A percentile compares a stretch with the other conserved stretches of the same genome.
These are phyloP conservation scores for Colletotrichum sp. DNA, from an alignment of 2,329 filamentous ascomycete species.

Conservation along the genomic window DNA sequence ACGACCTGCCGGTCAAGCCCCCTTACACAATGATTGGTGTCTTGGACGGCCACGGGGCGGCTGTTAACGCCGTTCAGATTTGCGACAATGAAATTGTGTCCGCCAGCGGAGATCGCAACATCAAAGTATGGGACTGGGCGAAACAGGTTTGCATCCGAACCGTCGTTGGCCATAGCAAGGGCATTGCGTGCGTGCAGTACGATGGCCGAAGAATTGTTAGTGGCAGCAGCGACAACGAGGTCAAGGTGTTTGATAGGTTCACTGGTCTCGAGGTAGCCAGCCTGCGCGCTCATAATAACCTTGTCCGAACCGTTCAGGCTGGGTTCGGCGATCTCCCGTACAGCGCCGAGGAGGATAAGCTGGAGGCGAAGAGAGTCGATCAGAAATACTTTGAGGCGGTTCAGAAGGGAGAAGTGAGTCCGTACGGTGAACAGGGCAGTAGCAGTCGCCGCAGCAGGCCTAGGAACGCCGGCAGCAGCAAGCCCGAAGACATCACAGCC, in stretches of 20 bases:
- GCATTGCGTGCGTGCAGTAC: conserved; percentile 97
- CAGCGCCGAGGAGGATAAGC: conserved; percentile 74
- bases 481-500: conserved; percentile 77
- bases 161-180: conserved; percentile 87
- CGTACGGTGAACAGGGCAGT: conserved; percentile 17
- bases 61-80: conserved; percentile 96
- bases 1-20: conserved; percentile 58
- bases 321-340: conserved; percentile 90
- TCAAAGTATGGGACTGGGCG: conserved; percentile 94
- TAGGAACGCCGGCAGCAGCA: conserved; percentile 74
- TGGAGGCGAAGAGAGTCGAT: conserved; percentile 76
- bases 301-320: conserved; percentile 94
- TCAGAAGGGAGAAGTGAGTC: conserved; percentile 51
- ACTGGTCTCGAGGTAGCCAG: conserved; percentile 90
- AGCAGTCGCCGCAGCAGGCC: conserved; percentile 38
- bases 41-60: conserved; percentile 84
- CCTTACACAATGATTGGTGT: conserved; percentile 80
- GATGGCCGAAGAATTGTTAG: conserved; percentile 93
- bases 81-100: conserved; percentile 87
- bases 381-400: conserved; percentile 70
- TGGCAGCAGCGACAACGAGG: conserved; percentile 93
- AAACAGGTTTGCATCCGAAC: conserved; percentile 78
- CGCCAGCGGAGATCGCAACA: conserved; percentile 89
- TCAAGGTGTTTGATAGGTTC: conserved; percentile 90
- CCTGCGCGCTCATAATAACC: conserved; percentile 78